Base-by-base conservation (phyloP, 129 eudicot genomes). In the Rutidosis leptorrhynchoides region DNA sequence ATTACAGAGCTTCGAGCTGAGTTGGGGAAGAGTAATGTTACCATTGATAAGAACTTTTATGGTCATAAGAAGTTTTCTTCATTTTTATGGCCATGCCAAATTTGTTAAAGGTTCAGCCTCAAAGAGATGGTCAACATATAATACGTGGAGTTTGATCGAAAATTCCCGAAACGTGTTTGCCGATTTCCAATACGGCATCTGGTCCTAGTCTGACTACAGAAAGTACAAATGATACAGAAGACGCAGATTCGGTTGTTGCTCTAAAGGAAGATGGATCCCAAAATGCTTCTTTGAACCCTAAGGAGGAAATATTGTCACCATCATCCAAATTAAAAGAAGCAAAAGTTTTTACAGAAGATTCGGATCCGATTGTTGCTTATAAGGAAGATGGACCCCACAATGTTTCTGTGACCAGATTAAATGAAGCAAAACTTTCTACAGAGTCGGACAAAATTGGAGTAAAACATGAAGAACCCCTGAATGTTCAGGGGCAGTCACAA, bases 31-130 rank as follows among this genome's bases (percentile, higher is more conserved):
- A 73, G 74, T 65, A 77, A 69, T 69, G 65, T 92, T 33, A 74
- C 22, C 6, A 67, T 93, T 20, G 90, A 88, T 21, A 88, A 71
- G 65, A 82, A 83, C 57, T 78, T 79, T 1, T 93, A 85, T 68
- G 96, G 98, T 48, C 77, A 88, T 74, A 83, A 75, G 52, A 88
- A 86, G 68, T 93, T 93, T 64, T 78, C 91, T 4, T 75, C 76
- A 30, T 78, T 93, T 77, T 93, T 15, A 46, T 68, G 35, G 84
- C 98, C 20, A 82, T 85, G 95, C 96, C 96, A 22, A 82, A 72
- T 64, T 45, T 88, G 74, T 43, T 93, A 37, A 80, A 73, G 64
- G 71, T 88, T 80, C 78, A 77, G 72, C 22, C 64, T 58, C 70
- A 24, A 6, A 62, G 35, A 65, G 84, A 83, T 64, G 87, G 89